Percentiles rank a stretch among this genome's conserved stretches.
Conservation (phyloP, 768 basidiomycete genomes). For the Candolleomyces aberdarensis region DNA sequence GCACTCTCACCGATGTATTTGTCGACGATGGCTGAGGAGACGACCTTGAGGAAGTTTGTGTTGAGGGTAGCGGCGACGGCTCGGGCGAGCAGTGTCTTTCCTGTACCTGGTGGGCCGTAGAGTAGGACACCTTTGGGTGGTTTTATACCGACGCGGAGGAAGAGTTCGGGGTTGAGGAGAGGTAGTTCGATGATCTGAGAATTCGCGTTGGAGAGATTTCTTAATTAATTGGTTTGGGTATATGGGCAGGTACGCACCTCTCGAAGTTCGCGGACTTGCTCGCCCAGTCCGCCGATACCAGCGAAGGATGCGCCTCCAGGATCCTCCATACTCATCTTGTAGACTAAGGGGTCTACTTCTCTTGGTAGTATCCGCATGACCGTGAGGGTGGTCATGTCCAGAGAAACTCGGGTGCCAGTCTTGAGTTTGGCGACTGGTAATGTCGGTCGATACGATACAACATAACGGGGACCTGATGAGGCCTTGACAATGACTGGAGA, state of each 20-base stretch:
- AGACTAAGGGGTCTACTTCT: slow-evolving; percentile 96
- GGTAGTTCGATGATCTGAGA: slow-evolving; percentile 91
- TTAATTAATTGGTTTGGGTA: neutral
- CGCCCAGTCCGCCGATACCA: slow-evolving; percentile 92
- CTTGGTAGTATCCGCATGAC: slow-evolving; percentile 98
- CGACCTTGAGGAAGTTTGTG: slow-evolving; percentile 98
- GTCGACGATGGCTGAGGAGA: slow-evolving; percentile 96
- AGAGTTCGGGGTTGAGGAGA: slow-evolving; percentile 90
- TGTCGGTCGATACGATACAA: slow-evolving; percentile 93
- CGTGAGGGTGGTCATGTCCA: slow-evolving; percentile 99
- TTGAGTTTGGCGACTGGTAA: slow-evolving; percentile 92
- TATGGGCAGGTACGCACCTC: slow-evolving; percentile 55
- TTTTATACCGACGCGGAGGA: slow-evolving; percentile 92
- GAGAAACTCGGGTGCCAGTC: slow-evolving; percentile 88
- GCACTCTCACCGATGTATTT: slow-evolving; percentile 99
- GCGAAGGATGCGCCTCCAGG: slow-evolving; percentile 95
- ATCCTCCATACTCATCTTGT: slow-evolving; percentile 99
- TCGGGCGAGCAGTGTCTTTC: slow-evolving; percentile 91
- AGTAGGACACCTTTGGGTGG: slow-evolving; percentile 96
- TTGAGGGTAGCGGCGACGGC: slow-evolving; percentile 94
- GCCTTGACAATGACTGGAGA: slow-evolving; percentile 93
- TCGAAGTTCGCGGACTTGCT: slow-evolving; percentile 94
- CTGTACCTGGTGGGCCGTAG: slow-evolving; percentile 95
- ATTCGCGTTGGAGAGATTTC: neutral
- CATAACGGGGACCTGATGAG: slow-evolving; percentile 96